Base-by-base conservation (phyloP, 176 grass and related monocot species). In the Avena atlantica region DNA sequence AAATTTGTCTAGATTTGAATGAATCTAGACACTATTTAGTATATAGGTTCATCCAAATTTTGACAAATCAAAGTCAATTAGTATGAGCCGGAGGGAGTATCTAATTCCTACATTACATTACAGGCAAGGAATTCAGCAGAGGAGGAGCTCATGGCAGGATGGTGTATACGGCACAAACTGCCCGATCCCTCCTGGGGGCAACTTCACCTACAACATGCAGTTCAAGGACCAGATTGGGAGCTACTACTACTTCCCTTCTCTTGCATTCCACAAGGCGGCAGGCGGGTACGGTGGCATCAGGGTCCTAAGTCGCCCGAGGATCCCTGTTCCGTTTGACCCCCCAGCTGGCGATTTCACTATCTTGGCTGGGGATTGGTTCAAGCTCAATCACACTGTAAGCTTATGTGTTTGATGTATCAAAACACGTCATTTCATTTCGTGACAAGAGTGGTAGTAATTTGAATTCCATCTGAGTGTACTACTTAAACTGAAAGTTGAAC, bases 161-260 rank as follows among this genome's bases (percentile, higher is more conserved):
- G 96, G 96, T 0, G 92, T 98, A 21, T 95, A 79, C 7, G 96
- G 96, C 19, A 98, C 96, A 56, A 98, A 90, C 59, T 98, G 96
- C 70, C 90, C 96, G 4, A 98, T 98, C 74, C 96, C 90, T 59
- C 96, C 96, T 0, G 96, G 93, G 8, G 70, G 82, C 12, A 95
- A 98, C 25, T 98, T 95, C 84, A 95, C 96, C 23, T 98, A 95
- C 27, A 74, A 88, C 70, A 92, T 98, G 92, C 96, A 98, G 58
- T 86, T 92, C 82, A 98, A 98, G 89, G 96, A 98, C 57, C 96
- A 98, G 25, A 98, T 98, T 12, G 96, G 96, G 78, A 98, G 88
- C 65, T 98, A 89, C 84, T 98, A 95, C 90, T 98, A 98, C 75
- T 98, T 95, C 65, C 96, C 96, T 53, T 95, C 96, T 70, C 88